Conservation (phyloP, 2,329 filamentous ascomycete species). For the Aspergillus pseudoterreus region DNA sequence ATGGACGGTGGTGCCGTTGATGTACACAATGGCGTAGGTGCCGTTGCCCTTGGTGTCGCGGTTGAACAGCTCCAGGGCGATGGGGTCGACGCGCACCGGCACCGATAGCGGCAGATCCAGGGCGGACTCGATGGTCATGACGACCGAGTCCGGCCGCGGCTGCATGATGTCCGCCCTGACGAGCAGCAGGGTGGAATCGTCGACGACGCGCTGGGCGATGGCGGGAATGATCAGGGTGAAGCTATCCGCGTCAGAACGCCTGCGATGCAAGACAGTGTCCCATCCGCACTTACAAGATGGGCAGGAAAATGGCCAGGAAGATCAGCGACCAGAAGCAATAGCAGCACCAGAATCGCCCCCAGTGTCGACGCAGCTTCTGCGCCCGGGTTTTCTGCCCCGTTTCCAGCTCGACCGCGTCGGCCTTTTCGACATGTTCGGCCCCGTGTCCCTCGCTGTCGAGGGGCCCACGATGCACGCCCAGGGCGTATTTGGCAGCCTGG, state of each 20-base stretch:
- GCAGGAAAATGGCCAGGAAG: constrained; percentile 38
- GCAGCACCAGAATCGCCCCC: constrained; percentile 37
- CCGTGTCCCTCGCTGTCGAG: constrained; percentile 17
- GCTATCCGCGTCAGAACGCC: constrained; percentile 16
- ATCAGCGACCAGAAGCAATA: constrained; percentile 33
- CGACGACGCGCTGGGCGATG: constrained; percentile 37
- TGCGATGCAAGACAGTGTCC: not conserved
- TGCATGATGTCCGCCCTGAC: constrained; percentile 32
- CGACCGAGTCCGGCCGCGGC: constrained; percentile 29
- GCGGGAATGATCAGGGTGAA: constrained; percentile 40
- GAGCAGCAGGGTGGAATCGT: constrained; percentile 35
- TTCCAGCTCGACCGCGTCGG: constrained; percentile 24
- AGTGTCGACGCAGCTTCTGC: constrained; percentile 31
- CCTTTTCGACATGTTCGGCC: constrained; percentile 26
- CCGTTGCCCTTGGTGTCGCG: constrained; percentile 22
- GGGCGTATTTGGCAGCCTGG: constrained; percentile 27
- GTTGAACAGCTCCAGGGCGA: constrained; percentile 33
- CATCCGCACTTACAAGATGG: constrained; percentile 33
- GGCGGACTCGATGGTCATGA: constrained; percentile 33
- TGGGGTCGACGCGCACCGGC: constrained; percentile 34
- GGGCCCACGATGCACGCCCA: constrained; percentile 30
- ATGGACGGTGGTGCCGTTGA: constrained; percentile 24
- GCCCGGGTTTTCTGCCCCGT: constrained; percentile 20
- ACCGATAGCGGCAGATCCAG: constrained; percentile 34
- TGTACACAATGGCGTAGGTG: constrained; percentile 25